Evolutionary conservation across 176 grass and related monocot species (phyloP), one percentile per base, ranked within the genome.

Genomic region (Dendrocalamus sinicus): DNA sequence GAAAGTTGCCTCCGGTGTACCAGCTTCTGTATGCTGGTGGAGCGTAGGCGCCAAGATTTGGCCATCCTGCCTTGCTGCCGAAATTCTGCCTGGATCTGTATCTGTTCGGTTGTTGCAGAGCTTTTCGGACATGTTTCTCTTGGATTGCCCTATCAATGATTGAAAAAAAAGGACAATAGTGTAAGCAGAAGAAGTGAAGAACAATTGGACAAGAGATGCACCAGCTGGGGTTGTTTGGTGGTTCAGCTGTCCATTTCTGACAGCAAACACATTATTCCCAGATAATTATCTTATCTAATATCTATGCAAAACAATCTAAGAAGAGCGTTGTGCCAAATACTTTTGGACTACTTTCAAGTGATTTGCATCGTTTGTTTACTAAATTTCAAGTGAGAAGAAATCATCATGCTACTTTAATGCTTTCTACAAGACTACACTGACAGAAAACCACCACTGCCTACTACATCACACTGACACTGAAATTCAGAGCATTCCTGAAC

Each of bases 161-260:
- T 74, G 74, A 40, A 40, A 43, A 43, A 11, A 40, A 73, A 12
- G 60, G 58, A 17, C 4, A 6, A 80, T 9, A 39, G 59, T 11
- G 24, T 73, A 12, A 83, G 84, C 66, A 58, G 58, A 79, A 67
- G 67, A 41, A 30, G 59, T 2, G 51, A 59, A 15, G 74, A 61
- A 43, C 60, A 75, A 70, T 44, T 9, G 59, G 80, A 87, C 80
- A 67, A 52, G 52, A 13, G 61, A 20, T 54, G 89, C 74, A n/a
- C 26, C 39, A 72, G 66, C 67, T 41, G 70, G 45, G 54, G 20
- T 45, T 20, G 65, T 46, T 47, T 70, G 78, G 75, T 86, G 47
- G 89, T 91, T 88, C 85, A 54, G 75, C 68, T 70, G 85, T 91
- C 89, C 22, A 6, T 87, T 67, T 80, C 85, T 87, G 85, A 88